Conservation (phyloP, 2,329 filamentous ascomycete genomes). For the Aureobasidium melanogenum region DNA sequence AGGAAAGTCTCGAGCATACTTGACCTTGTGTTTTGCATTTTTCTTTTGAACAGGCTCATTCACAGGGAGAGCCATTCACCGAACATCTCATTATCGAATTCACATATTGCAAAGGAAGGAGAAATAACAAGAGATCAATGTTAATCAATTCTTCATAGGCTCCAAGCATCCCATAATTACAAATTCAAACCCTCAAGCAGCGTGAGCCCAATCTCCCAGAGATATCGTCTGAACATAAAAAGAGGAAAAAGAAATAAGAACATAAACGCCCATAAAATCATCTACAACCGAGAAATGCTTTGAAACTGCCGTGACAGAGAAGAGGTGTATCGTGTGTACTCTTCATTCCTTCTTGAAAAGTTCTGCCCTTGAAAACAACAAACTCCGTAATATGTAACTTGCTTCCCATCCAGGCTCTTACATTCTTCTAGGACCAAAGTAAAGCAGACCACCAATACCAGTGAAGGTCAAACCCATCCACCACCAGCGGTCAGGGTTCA, state of each 20-base stretch:
- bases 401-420: not conserved
- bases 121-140: not conserved
- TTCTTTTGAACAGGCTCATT: not conserved
- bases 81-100: not conserved
- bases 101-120: not conserved
- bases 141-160: not conserved
- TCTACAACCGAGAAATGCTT: not conserved
- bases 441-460: conserved; percentile 39
- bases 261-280: not conserved
- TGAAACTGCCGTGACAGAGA: not conserved
- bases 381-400: not conserved
- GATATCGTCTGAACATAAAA: not conserved
- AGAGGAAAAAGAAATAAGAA: not conserved
- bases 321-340: not conserved
- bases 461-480: conserved; percentile 43
- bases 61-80: not conserved
- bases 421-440: conserved; percentile 31
- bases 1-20: not conserved
- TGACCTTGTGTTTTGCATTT: no score
- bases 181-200: not conserved
- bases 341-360: not conserved
- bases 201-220: not conserved
- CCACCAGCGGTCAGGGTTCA: conserved; percentile 39
- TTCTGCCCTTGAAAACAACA: not conserved
- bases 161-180: not conserved